A percentile compares a stretch with the other conserved stretches of the same genome.
Conservation (phyloP, 495 filamentous ascomycete genomes). For the Haplographium delicatum region DNA sequence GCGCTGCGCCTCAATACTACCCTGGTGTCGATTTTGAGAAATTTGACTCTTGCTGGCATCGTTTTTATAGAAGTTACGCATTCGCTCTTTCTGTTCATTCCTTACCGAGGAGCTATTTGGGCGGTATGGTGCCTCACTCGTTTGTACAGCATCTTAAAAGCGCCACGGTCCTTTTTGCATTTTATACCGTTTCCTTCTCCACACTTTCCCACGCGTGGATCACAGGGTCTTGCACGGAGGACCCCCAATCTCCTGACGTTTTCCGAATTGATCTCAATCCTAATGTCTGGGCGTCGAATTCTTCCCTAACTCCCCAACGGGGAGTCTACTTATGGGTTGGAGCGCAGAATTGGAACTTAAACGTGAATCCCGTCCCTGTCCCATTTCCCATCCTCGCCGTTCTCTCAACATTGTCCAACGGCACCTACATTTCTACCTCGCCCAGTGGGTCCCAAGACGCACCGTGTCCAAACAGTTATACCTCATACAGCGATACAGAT, state of each 20-base stretch:
- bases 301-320: not conserved
- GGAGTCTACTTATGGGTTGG: not conserved
- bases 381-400: not conserved
- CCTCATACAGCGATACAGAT: not conserved
- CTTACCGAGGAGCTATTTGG: too few relatives aligned
- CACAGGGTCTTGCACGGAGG: not conserved
- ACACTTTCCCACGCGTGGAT: not conserved
- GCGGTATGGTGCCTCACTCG: constrained; percentile 1
- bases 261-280: not conserved
- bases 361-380: not conserved
- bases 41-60: not conserved
- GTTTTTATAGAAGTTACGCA: not conserved
- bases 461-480: not conserved
- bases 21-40: not conserved
- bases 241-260: not conserved
- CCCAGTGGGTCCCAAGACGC: not conserved
- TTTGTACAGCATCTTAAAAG: not conserved
- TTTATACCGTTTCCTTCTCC: not conserved
- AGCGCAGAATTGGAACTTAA: not conserved
- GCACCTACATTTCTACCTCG: not conserved
- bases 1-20: not conserved
- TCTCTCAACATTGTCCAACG: constrained; percentile 1
- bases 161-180: not conserved
- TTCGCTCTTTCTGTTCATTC: not conserved
- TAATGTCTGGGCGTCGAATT: constrained; percentile 1